Conservation (phyloP, 2,329 filamentous ascomycete species). For the Chaetomium globosum region DNA sequence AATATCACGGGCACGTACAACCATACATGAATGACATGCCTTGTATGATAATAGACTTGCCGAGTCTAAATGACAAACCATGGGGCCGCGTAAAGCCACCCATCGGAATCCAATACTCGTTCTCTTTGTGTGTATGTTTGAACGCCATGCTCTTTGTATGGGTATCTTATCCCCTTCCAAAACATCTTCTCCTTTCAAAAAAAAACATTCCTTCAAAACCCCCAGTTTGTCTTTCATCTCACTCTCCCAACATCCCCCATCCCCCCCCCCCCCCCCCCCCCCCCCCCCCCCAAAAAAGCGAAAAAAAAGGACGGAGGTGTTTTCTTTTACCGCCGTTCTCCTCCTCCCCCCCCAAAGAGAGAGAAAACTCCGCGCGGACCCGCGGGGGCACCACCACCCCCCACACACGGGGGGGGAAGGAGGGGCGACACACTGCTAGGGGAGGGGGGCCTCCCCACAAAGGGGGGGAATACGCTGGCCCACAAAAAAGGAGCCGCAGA, state of each 20-base stretch:
- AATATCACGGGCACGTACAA: constrained; percentile 2
- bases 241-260: neutral
- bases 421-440: too few relatives aligned
- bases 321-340: too few relatives aligned
- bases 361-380: too few relatives aligned
- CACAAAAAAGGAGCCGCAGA: too few relatives aligned
- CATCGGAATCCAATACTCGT: neutral
- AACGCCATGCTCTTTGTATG: neutral
- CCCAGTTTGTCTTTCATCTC: neutral
- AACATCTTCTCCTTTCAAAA: neutral
- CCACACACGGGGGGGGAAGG: too few relatives aligned
- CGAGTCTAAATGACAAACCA: constrained; percentile 13
- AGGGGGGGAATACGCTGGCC: too few relatives aligned
- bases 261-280: too few relatives aligned
- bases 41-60: constrained; percentile 32
- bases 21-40: constrained; percentile 13
- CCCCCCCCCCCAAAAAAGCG: too few relatives aligned
- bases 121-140: neutral
- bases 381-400: too few relatives aligned
- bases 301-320: too few relatives aligned
- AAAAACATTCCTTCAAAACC: neutral
- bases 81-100: neutral
- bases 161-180: neutral
- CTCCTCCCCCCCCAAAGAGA: too few relatives aligned
- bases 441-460: too few relatives aligned